These are phyloP conservation scores for Purpureocillium takamizusanense DNA, from an alignment of 2,329 filamentous ascomycete species.

Conservation along the genomic window DNA sequence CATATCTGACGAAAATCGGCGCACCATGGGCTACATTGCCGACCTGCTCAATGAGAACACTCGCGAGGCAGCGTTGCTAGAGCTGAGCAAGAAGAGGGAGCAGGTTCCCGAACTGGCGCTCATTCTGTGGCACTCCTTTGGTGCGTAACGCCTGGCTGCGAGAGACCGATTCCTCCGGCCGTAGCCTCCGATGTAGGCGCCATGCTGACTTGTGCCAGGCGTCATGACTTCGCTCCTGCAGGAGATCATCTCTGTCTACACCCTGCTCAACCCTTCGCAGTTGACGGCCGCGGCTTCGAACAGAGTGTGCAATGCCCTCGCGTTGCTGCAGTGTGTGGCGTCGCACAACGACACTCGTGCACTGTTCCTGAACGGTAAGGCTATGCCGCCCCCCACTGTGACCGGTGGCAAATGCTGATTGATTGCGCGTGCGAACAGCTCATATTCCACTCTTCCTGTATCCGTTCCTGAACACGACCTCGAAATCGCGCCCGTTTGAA, in stretches of 20 bases:
- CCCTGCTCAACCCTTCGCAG: conserved; percentile 90
- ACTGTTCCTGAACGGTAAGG: conserved; percentile 81
- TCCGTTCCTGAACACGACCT: conserved; percentile 96
- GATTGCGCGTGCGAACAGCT: conserved; percentile 42
- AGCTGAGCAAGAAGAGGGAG: conserved; percentile 97
- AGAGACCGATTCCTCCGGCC: neutral
- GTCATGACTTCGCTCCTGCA: conserved; percentile 97
- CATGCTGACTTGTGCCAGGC: conserved; percentile 38
- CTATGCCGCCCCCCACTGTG: neutral
- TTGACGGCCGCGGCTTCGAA: conserved; percentile 96
- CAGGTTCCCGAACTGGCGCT: conserved; percentile 94
- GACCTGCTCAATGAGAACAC: conserved; percentile 82
- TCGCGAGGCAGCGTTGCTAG: conserved; percentile 82
- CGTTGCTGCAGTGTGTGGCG: conserved; percentile 90
- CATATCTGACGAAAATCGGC: conserved; percentile 81
- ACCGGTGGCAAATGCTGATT: conserved; percentile 1
- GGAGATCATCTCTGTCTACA: conserved; percentile 98
- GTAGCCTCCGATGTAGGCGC: too few relatives aligned
- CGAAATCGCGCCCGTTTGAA: conserved; percentile 94
- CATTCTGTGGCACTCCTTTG: conserved; percentile 97
- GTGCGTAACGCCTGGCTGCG: conserved; percentile 39
- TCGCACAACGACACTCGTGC: conserved; percentile 94
- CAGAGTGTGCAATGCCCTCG: conserved; percentile 92
- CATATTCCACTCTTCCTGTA: conserved; percentile 98
- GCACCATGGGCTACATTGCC: conserved; percentile 87